Evolutionary conservation across 768 basidiomycete genomes (phyloP).

Genomic region (Lactifluus rugatus): DNA sequence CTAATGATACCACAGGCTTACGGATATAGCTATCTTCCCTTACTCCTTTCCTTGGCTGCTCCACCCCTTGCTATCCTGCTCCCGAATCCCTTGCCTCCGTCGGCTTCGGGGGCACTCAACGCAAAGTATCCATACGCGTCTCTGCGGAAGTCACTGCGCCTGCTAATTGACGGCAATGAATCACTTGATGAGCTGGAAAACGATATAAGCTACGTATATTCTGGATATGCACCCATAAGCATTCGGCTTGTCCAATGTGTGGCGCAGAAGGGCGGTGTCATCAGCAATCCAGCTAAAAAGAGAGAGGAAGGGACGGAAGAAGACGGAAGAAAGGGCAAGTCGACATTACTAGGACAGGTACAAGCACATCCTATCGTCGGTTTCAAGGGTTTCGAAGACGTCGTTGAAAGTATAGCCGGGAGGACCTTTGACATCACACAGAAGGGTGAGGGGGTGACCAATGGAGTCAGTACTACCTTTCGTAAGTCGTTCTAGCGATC

Average conservation of each 20-base stretch:
- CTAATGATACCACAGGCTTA: slow-evolving; percentile 47
- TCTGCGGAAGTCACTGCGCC: slow-evolving; percentile 74
- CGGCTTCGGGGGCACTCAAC: slow-evolving; percentile 32
- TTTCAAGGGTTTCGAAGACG: slow-evolving; percentile 97
- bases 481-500: slow-evolving; percentile 25
- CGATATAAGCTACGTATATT: slow-evolving; percentile 94
- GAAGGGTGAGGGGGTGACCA: slow-evolving; percentile 28
- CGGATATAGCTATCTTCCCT: slow-evolving; percentile 61
- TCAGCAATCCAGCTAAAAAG: slow-evolving; percentile 63
- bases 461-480: slow-evolving; percentile 26
- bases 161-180: slow-evolving; percentile 87
- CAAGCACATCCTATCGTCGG: slow-evolving; percentile 89
- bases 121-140: slow-evolving; percentile 61
- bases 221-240: slow-evolving; percentile 92
- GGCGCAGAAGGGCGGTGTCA: slow-evolving; percentile 82
- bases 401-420: slow-evolving; percentile 72
- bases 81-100: slow-evolving; percentile 55
- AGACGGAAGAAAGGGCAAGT: slow-evolving; percentile 32
- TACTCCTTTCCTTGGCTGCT: slow-evolving; percentile 53
- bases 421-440: slow-evolving; percentile 72
- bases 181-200: slow-evolving; percentile 76
- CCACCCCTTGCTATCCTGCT: slow-evolving; percentile 60
- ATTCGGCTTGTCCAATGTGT: slow-evolving; percentile 87
- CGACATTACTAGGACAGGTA: slow-evolving; percentile 38
- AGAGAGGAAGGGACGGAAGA: slow-evolving; percentile 40